Base-by-base conservation (phyloP, 805 yeast genomes). In the Priceomyces melissophilus region DNA sequence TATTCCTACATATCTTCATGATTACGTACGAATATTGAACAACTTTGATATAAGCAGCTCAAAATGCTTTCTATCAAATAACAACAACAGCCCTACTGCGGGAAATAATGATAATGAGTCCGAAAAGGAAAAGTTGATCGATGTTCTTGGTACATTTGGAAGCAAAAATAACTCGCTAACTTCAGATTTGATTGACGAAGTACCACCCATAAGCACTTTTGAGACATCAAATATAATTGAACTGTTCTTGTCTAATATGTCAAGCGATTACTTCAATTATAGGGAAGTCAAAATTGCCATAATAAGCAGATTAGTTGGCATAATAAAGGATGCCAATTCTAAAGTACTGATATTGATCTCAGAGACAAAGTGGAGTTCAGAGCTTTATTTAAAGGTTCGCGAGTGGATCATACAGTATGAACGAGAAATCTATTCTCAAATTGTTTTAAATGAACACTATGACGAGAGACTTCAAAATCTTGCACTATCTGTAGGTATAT, bases 291-390 rank as follows among this genome's bases (percentile, higher is more conserved):
- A 65, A 37, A 32, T 53, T 1, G 31, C 30, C 1, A 54, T 69
- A 15, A 39, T 69, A 7, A 33, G 43, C 11, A 45, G 57, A 26
- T 43, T 69, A 3, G 39, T 69, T 14, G 39, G 13, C 12, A 20
- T 12, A 11, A 7, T 8, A 10, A 20, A 15, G 23, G 44, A 42
- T 6, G 23, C 17, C 30, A 32, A 20, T 5, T 7, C 25, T 6
- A 10, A 4, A 5, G 17, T 29, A 3, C 28, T 4, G 26, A 34
- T 40, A 3, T 52, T 63, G 0, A 44, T 78, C 1, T 48, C 61
- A 4, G 67, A 69, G 26, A 61, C 65, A 5, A 37, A 48, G 8
- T 73, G 82, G 78, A 61, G 66, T 10, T 44, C 52, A 0, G 47
- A 55, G 3, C 53, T 78, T 5, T 58, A 54, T 20, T 53, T 59